These are phyloP conservation scores for Eucalyptus erythrocorys DNA, from an alignment of 345 rosid species.

Conservation along the genomic window DNA sequence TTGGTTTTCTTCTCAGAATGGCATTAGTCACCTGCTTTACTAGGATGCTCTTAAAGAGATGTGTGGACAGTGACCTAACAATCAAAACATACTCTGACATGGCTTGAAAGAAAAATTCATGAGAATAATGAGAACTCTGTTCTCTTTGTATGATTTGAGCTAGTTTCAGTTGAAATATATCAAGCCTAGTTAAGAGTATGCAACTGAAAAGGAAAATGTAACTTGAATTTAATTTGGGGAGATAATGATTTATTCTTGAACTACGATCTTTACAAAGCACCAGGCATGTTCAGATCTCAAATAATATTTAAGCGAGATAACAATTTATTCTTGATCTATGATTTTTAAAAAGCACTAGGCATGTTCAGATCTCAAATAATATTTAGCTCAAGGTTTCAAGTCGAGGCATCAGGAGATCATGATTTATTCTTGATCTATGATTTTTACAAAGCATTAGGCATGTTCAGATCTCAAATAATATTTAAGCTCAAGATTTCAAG, in stretches of 20 bases:
- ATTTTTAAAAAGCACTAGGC: too few species aligned
- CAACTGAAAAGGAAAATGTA: neutral
- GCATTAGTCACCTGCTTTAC: neutral
- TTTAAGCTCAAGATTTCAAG: too few species aligned
- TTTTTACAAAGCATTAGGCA: too few species aligned
- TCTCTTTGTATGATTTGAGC: neutral
- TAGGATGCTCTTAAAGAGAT: neutral
- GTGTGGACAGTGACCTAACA: too few species aligned
- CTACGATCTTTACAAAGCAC: neutral
- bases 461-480: too few species aligned
- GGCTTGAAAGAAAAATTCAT: neutral
- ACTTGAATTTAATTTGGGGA: neutral
- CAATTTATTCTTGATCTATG: too few species aligned
- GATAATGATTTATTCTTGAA: neutral
- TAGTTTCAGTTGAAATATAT: neutral
- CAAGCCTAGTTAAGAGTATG: neutral
- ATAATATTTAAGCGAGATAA: neutral
- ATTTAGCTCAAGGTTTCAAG: too few species aligned
- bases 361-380: too few species aligned
- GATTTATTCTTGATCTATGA: too few species aligned
- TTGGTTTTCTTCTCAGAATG: neutral
- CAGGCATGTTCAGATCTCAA: neutral
- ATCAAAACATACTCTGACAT: neutral
- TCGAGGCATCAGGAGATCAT: too few species aligned
- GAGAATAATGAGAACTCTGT: neutral